phyloP scores from a whole-genome alignment of 805 yeast genomes.

The Metschnikowia anglica region DNA sequence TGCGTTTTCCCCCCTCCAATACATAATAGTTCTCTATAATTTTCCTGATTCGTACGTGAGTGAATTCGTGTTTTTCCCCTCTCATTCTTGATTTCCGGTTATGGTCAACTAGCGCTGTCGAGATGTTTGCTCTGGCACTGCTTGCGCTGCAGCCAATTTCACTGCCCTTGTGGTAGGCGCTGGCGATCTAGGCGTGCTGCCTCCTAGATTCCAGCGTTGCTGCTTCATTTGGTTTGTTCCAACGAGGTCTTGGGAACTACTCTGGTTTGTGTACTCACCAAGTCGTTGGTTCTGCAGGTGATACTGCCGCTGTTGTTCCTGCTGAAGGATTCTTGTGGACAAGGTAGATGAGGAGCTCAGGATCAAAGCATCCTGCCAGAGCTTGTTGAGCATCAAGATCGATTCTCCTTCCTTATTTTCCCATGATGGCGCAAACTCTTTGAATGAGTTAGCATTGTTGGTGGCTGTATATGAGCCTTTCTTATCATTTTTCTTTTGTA shows the following conservation, averaged over 20 bases:
- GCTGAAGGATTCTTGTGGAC: constrained; percentile 14
- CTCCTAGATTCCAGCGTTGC: constrained; percentile 4
- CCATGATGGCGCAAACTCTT: constrained; percentile 34
- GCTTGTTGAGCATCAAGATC: constrained; percentile 24
- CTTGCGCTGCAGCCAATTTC: constrained; percentile 27
- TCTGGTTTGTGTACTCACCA: constrained; percentile 6
- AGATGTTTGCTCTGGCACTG: not conserved
- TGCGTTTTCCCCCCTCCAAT: not conserved
- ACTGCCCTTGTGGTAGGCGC: constrained; percentile 38
- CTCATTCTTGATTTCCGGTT: not conserved
- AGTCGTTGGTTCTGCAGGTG: constrained; percentile 8
- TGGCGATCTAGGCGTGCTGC: not conserved
- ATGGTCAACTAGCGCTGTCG: not conserved
- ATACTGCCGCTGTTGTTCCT: constrained; percentile 13
- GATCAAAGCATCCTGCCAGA: constrained; percentile 44
- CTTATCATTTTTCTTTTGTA: constrained; percentile 24
- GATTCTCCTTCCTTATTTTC: constrained; percentile 34
- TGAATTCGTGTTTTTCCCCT: not conserved
- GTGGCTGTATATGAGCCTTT: constrained; percentile 10
- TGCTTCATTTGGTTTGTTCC: constrained; percentile 11
- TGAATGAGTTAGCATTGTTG: constrained; percentile 31
- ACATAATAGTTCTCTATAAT: not conserved
- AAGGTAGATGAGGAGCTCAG: constrained; percentile 17
- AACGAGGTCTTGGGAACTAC: constrained; percentile 4
- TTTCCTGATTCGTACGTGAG: not conserved